phyloP scores from a whole-genome alignment of 1,139 yeast genomes.

The Candida smagusa region DNA sequence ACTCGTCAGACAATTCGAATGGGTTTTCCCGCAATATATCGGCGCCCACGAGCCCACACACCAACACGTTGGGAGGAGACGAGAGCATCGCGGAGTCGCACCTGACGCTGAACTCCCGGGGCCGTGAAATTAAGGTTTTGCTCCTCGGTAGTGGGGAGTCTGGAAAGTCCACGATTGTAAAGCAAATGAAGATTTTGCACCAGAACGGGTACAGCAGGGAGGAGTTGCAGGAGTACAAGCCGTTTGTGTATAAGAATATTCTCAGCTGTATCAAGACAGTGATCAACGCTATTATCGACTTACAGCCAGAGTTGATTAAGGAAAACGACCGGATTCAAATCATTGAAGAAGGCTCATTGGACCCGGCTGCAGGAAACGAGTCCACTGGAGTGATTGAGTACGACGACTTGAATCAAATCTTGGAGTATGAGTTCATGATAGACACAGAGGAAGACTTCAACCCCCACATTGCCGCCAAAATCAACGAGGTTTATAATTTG shows the following conservation, averaged over 20 bases:
- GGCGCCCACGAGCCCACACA: slow-evolving; percentile 3
- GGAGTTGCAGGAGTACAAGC: slow-evolving; percentile 63
- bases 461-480: slow-evolving; percentile 40
- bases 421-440: slow-evolving; percentile 47
- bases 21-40: neutral
- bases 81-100: slow-evolving; percentile 3
- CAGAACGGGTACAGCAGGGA: slow-evolving; percentile 65
- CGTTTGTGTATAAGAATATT: slow-evolving; percentile 66
- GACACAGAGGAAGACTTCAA: slow-evolving; percentile 48
- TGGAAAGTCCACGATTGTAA: slow-evolving; percentile 74
- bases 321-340: slow-evolving; percentile 18
- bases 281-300: slow-evolving; percentile 52
- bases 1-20: slow-evolving; percentile 6
- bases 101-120: neutral
- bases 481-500: slow-evolving; percentile 49
- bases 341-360: slow-evolving; percentile 9
- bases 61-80: slow-evolving; percentile 2
- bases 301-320: slow-evolving; percentile 47
- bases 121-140: slow-evolving; percentile 53
- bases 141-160: slow-evolving; percentile 77
- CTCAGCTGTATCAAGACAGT: slow-evolving; percentile 64
- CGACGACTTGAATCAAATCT: slow-evolving; percentile 46
- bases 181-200: slow-evolving; percentile 71
- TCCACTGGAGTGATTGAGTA: slow-evolving; percentile 20
- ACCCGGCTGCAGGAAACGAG: neutral